Evolutionary conservation across 2,329 filamentous ascomycete species (phyloP), one percentile per base, ranked within the genome.

Genomic region (Phyllosticta ampelicida): DNA sequence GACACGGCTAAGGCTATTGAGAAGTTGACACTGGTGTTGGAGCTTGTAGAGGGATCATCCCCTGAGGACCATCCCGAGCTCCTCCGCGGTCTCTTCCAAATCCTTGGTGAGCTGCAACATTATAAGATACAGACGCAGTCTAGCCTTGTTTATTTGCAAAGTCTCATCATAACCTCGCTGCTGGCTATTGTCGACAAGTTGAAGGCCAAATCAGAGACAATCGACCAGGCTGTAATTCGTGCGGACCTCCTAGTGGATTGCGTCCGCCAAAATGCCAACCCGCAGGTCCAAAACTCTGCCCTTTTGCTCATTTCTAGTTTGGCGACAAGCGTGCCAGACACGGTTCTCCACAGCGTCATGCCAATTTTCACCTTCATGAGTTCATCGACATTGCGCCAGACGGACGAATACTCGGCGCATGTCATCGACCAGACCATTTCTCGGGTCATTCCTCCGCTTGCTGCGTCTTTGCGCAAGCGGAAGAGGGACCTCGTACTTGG

Each of bases 321-420:
- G 48, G 92, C 94, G 20, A 86, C 86, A 48, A 88, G 91, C 64
- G 89, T 90, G 0, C 94, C 95, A 0, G 91, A 96, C 70, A 77
- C 95, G 53, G 89, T 99, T 2, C 79, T 99, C 59, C 92, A 99
- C 73, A 96, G 90, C 65, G 89, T 99, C 56, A 99, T 99, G 94
- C 94, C 94, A 11, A 92, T 99, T 55, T 99, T 99, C 74, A 97
- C 94, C 0, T 96, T 97, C 70, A 96, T 97, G 86, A 90, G 92
- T 49, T 87, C 86, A 50, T 96, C 89, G 3, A 86, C 96, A 19
- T 80, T 99, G 54, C 86, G 89, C 53, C 92, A 96, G 74, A 90
- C 89, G 65, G 95, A 99, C 66, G 92, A 97, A 65, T 97, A 96
- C 74, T 97, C 94, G 20, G 90, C 91, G 11, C 89, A 96, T 70